Base-by-base conservation (phyloP, 805 yeast species). In the Starmerella bombi region DNA sequence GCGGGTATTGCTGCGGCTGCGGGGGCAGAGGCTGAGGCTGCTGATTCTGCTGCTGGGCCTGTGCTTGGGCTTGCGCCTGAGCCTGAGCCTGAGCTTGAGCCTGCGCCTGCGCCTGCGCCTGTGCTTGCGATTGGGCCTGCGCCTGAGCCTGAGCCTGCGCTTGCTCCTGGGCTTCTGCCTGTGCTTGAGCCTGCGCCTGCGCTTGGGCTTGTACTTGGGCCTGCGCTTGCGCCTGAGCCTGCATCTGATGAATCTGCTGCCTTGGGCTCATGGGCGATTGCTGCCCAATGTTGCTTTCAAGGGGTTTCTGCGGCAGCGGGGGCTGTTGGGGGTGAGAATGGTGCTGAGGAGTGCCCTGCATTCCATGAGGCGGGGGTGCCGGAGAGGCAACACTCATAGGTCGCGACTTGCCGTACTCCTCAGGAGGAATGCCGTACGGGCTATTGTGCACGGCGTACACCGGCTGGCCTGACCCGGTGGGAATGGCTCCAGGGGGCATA, bases 151-250 rank as follows among this genome's bases (percentile, higher is more conserved):
- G 27, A n/a, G 33, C 34, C 22, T 28, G 39, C 15, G 28, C 34
- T 21, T 32, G 12, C 5, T 28, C 30, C 28, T 28, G 34, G 33
- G 32, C 42, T 28, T 54, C 59, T 5, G 58, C 59, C n/a, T 59
- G 62, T 4, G 40, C 40, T 32, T 45, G 50, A 10, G 50, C 48
- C 42, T 51, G 50, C 3, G 49, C 48, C 33, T 41, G 51, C 2
- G 45, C 44, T 37, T 43, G 52, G 9, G 48, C 46, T n/a, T 48
- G 53, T 1, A 46, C 50, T 32, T 47, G 51, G 25, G 51, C 49
- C 19, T 46, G 52, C 2, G 48, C 49, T 30, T 45, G 52, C 16
- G 33, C 30, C 28, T 28, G 34, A 32, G 29, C 22, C 31, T 25
- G 25, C 16, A 25, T 39, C 17, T 49, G 49, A 12, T 25, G 34